phyloP scores from a whole-genome alignment of 2,329 filamentous ascomycete genomes.

The Aspergillus sp. region DNA sequence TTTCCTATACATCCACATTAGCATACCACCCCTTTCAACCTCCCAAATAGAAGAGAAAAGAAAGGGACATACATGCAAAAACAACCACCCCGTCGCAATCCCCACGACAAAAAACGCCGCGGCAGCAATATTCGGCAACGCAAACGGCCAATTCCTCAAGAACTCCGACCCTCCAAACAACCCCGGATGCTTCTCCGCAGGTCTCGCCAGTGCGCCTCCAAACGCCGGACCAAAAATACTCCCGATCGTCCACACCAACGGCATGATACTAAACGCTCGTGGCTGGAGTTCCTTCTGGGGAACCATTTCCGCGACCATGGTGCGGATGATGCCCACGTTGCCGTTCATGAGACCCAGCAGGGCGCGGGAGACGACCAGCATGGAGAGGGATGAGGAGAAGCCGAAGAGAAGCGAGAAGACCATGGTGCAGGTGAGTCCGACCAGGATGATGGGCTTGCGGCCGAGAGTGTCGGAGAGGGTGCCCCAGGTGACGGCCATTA shows the following conservation, averaged over 20 bases:
- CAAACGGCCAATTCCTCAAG: conserved; percentile 76
- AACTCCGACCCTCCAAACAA: conserved; percentile 69
- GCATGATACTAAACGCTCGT: conserved; percentile 89
- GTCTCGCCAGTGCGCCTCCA: conserved; percentile 82
- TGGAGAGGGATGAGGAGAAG: conserved; percentile 73
- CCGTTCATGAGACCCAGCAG: conserved; percentile 85
- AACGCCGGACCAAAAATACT: conserved; percentile 85
- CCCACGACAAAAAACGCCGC: conserved; percentile 77
- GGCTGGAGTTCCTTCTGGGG: conserved; percentile 84
- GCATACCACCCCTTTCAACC: too few relatives aligned
- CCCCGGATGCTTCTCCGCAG: conserved; percentile 70
- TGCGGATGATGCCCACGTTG: conserved; percentile 90
- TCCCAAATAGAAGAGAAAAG: too few relatives aligned
- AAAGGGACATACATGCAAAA: conserved; percentile 68
- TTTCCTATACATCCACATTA: conserved; percentile 61
- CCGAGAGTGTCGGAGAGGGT: conserved; percentile 75
- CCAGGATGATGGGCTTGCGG: conserved; percentile 77
- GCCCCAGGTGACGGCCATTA: conserved; percentile 74
- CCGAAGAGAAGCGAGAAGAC: conserved; percentile 78
- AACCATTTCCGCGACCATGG: conserved; percentile 90
- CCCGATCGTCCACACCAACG: conserved; percentile 83
- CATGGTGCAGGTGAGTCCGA: conserved; percentile 77
- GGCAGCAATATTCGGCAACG: conserved; percentile 78
- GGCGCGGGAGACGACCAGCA: conserved; percentile 76
- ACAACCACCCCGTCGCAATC: conserved; percentile 71